These are phyloP conservation scores for Fusarium continuum DNA, from an alignment of 2,329 filamentous ascomycete species.

Conservation along the genomic window DNA sequence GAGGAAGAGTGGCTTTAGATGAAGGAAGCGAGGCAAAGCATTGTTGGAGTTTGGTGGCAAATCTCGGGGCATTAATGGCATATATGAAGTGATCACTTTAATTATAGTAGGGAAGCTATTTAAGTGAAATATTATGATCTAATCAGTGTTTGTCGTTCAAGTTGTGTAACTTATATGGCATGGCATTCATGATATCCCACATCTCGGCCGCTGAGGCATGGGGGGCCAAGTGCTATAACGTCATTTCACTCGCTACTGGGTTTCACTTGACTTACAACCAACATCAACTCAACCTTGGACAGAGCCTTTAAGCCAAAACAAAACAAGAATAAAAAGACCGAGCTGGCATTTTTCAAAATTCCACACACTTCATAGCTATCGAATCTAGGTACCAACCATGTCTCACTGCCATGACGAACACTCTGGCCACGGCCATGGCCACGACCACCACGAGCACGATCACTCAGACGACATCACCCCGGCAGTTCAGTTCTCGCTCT, in stretches of 20 bases:
- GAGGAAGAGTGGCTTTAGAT: conserved; percentile 55
- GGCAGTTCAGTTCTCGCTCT: conserved; percentile 88
- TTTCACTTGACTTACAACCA: conserved; percentile 30
- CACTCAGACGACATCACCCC: conserved; percentile 93
- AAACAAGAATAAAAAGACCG: background rate
- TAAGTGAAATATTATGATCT: background rate
- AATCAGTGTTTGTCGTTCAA: background rate
- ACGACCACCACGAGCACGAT: conserved; percentile 74
- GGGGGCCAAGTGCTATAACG: conserved; percentile 29
- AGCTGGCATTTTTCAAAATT: background rate
- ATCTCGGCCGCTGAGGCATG: conserved; percentile 7
- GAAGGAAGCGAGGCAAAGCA: conserved; percentile 4
- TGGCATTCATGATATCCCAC: conserved; percentile 10
- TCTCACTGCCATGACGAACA: conserved; percentile 64
- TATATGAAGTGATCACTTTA: background rate
- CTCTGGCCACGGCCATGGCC: conserved; percentile 61
- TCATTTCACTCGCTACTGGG: conserved; percentile 24
- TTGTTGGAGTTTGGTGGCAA: background rate
- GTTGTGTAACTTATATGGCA: background rate
- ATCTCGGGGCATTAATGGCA: background rate
- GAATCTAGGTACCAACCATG: conserved; percentile 39
- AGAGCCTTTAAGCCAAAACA: background rate
- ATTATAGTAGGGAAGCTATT: background rate
- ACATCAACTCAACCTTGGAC: conserved; percentile 18
- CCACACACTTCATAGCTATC: background rate